Percentiles rank a stretch among this genome's conserved stretches.
Evolutionary conservation across 352 stramenopile genomes (phyloP).

Genomic region (Globisporangium mamillatum): DNA sequence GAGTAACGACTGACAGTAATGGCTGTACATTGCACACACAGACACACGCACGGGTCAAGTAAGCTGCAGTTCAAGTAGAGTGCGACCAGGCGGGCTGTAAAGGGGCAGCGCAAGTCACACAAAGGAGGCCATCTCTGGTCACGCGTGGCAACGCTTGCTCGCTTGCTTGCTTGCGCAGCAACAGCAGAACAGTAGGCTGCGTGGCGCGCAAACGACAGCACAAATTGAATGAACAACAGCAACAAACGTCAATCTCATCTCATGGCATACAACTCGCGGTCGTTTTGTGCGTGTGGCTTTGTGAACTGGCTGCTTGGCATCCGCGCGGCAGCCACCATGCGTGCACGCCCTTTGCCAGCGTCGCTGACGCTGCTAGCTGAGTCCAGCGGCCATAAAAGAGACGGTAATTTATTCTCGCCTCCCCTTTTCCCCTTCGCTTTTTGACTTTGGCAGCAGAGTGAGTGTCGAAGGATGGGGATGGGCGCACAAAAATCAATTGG

Average conservation of each 20-base stretch:
- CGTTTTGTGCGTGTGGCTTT: neutral
- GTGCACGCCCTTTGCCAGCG: neutral
- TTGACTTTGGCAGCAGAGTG: neutral
- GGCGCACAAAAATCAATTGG: conserved; percentile 3
- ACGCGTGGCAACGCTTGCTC: neutral
- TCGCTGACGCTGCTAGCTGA: neutral
- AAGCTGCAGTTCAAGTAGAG: neutral
- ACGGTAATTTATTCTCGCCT: neutral
- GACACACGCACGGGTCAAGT: neutral
- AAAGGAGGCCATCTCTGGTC: conserved; percentile 1
- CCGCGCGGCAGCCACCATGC: neutral
- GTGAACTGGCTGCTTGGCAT: conserved; percentile 10
- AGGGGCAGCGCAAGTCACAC: neutral
- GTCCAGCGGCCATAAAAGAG: neutral
- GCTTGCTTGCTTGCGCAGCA: neutral
- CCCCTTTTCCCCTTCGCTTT: neutral
- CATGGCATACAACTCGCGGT: neutral
- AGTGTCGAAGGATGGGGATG: conserved; percentile 3
- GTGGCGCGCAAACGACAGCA: conserved; percentile 1
- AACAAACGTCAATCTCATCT: neutral
- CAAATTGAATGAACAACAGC: conserved; percentile 3
- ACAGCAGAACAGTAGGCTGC: neutral
- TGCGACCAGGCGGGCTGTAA: conserved; percentile 6
- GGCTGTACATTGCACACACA: neutral
- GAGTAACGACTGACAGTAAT: neutral